Conservation (phyloP, 495 filamentous ascomycete species). For the Lichenothelia convexa region DNA sequence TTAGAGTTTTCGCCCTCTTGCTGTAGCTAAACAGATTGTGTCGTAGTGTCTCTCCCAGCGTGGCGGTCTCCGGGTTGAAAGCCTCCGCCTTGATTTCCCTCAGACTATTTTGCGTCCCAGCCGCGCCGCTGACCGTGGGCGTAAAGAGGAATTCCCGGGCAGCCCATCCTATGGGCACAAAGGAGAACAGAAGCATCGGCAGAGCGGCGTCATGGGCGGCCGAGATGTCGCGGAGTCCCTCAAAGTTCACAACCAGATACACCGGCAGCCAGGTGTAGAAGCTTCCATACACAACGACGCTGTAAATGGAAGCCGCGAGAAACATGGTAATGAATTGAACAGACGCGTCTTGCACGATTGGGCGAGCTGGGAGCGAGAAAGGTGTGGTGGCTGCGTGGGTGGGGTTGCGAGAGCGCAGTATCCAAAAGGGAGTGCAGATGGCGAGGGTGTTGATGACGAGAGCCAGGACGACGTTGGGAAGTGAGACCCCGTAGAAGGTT, state of each 20-base stretch:
- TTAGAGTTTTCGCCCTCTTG: conserved; percentile 43
- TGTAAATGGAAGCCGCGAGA: conserved; percentile 49
- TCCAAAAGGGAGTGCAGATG: conserved; percentile 47
- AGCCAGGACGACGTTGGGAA: conserved; percentile 34
- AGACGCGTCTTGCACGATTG: conserved; percentile 45
- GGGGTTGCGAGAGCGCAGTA: conserved; percentile 44
- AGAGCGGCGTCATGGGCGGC: conserved; percentile 40
- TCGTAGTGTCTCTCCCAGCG: conserved; percentile 37
- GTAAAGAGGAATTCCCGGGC: conserved; percentile 59
- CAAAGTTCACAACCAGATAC: conserved; percentile 51
- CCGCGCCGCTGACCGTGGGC: conserved; percentile 27
- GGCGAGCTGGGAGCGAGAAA: conserved; percentile 37
- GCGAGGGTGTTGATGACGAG: conserved; percentile 47
- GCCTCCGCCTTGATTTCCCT: conserved; percentile 18
- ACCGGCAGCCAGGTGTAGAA: conserved; percentile 46
- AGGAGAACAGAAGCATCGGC: conserved; percentile 27
- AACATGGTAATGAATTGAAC: conserved; percentile 45
- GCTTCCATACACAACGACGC: conserved; percentile 41
- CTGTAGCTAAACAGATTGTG: conserved; percentile 37
- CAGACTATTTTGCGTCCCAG: conserved; percentile 21
- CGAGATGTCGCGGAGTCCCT: conserved; percentile 42
- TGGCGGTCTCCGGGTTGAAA: conserved; percentile 36
- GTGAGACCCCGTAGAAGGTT: conserved; percentile 52
- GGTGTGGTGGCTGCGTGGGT: conserved; percentile 38
- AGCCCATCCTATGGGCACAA: conserved; percentile 49